phyloP scores from a whole-genome alignment of 768 basidiomycete genomes.

The Boletus sensibilis region DNA sequence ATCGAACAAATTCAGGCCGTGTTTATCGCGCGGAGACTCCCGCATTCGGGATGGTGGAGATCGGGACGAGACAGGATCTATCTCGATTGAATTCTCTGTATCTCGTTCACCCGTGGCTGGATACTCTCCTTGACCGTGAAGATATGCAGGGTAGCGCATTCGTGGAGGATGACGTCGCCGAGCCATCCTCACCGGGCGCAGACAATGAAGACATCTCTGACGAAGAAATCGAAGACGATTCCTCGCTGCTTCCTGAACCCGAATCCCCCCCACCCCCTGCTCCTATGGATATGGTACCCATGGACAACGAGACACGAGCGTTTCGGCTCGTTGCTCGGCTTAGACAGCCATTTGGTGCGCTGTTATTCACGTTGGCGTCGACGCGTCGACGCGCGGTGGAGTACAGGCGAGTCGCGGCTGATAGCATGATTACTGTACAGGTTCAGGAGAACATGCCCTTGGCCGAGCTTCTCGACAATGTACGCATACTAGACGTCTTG shows the following conservation, averaged over 20 bases:
- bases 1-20: not conserved
- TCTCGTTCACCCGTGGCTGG: constrained; percentile 6
- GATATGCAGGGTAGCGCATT: not conserved
- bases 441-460: not conserved
- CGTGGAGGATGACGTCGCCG: not conserved
- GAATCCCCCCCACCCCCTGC: not conserved
- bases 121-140: not conserved
- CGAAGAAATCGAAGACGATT: not conserved
- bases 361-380: not conserved
- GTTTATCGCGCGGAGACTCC: not conserved
- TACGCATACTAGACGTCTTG: not conserved
- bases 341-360: constrained; percentile 1
- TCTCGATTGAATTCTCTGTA: not conserved
- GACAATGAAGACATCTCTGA: not conserved
- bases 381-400: not conserved
- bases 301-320: not conserved
- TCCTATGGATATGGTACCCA: not conserved
- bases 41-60: not conserved
- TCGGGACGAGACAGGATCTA: not conserved
- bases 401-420: constrained; percentile 6
- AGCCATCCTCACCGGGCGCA: not conserved
- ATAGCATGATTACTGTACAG: not conserved
- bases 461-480: not conserved
- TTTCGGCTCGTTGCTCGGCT: not conserved
- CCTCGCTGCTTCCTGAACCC: not conserved